Evolutionary conservation across 2,329 filamentous ascomycete species (phyloP).

Genomic region (Colletotrichum gloeosporioides): DNA sequence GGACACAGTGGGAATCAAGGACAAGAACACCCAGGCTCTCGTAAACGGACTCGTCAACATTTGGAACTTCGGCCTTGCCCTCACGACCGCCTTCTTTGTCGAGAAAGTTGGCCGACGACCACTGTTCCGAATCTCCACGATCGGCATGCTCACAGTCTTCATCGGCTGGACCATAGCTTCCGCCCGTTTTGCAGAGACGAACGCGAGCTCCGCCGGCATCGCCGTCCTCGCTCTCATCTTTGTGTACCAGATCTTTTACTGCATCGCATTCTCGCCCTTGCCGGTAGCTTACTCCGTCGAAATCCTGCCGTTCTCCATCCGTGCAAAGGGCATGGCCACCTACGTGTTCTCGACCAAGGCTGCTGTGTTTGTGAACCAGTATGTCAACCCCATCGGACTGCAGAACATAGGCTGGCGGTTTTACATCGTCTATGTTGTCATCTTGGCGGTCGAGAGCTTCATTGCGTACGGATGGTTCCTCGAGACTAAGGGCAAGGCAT

Average conservation of each 20-base stretch:
- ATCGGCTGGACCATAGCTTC: conserved; percentile 39
- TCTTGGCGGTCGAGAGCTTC: conserved; percentile 52
- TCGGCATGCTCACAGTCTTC: conserved; percentile 36
- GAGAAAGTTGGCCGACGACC: conserved; percentile 32
- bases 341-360: conserved; percentile 32
- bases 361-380: conserved; percentile 35
- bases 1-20: conserved; percentile 25
- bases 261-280: conserved; percentile 59
- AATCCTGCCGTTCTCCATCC: conserved; percentile 56
- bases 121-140: conserved; percentile 26
- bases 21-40: conserved; percentile 30
- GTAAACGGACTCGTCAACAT: conserved; percentile 33
- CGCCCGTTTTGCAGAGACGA: conserved; percentile 33
- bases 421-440: conserved; percentile 62
- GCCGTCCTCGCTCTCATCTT: conserved; percentile 41
- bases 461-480: conserved; percentile 48
- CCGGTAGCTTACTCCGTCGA: conserved; percentile 57
- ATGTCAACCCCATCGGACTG: conserved; percentile 58
- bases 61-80: conserved; percentile 30
- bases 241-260: conserved; percentile 50
- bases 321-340: conserved; percentile 52
- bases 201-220: conserved; percentile 30
- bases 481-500: conserved; percentile 51
- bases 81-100: conserved; percentile 31
- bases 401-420: conserved; percentile 56